Conservation (phyloP, 805 yeast genomes). For the Candida ficus region DNA sequence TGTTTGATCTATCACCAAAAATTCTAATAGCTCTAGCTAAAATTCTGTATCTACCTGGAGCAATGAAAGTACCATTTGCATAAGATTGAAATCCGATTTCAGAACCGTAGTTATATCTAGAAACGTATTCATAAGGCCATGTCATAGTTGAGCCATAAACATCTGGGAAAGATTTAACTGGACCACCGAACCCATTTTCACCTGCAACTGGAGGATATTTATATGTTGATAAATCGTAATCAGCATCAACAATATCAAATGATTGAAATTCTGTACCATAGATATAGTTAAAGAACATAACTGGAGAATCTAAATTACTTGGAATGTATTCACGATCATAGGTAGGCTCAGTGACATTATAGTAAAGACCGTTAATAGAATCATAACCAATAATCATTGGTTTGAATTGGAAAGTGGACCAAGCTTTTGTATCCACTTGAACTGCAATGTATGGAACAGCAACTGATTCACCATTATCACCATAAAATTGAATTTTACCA, state of each 20-base stretch:
- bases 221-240: conserved; percentile 7
- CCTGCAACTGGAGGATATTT: conserved; percentile 9
- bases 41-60: conserved; percentile 12
- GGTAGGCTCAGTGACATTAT: conserved; percentile 6
- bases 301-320: conserved; percentile 3
- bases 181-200: conserved; percentile 9
- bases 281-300: conserved; percentile 5
- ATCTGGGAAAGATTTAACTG: conserved; percentile 3
- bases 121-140: conserved; percentile 8
- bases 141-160: background rate
- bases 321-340: conserved; percentile 2
- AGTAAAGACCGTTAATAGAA: background rate
- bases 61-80: conserved; percentile 10
- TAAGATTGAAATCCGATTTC: conserved; percentile 6
- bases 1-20: conserved; percentile 7
- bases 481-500: conserved; percentile 12
- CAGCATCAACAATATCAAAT: conserved; percentile 13
- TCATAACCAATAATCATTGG: conserved; percentile 10
- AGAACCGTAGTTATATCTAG: background rate
- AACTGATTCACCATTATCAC: conserved; percentile 14
- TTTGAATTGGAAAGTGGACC: conserved; percentile 5
- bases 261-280: conserved; percentile 12
- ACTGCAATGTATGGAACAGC: conserved; percentile 18
- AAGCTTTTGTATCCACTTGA: conserved; percentile 7
- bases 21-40: conserved; percentile 8